Conservation (phyloP, 2,329 filamentous ascomycete species). For the Aspergillus transmontanensis region DNA sequence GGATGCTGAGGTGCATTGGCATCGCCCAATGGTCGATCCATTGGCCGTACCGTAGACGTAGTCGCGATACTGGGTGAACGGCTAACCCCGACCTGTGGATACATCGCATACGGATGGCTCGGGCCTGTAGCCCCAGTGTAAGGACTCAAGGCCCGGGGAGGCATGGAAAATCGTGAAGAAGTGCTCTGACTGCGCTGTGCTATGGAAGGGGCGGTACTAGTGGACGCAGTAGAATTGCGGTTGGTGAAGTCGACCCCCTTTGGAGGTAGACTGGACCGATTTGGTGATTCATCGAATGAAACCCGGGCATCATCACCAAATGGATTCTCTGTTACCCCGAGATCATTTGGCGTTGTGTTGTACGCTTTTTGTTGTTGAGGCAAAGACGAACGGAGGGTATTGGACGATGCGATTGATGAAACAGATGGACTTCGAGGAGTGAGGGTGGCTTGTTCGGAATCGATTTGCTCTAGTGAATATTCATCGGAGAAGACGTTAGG, state of each 20-base stretch:
- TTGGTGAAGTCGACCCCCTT: conserved; percentile 33
- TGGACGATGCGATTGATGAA: conserved; percentile 36
- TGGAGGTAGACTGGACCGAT: conserved; percentile 39
- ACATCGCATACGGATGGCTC: conserved; percentile 83
- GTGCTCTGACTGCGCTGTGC: conserved; percentile 46
- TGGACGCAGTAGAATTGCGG: conserved; percentile 37
- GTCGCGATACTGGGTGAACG: conserved; percentile 70
- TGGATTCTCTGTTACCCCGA: conserved; percentile 32
- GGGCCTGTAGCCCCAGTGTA: conserved; percentile 72
- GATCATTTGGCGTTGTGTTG: conserved; percentile 26
- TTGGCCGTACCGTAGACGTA: conserved; percentile 65
- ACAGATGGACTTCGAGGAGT: conserved; percentile 32
- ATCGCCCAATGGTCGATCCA: conserved; percentile 62
- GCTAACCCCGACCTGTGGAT: conserved; percentile 66
- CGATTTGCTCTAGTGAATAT: conserved; percentile 47
- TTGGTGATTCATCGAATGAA: conserved; percentile 33
- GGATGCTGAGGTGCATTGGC: conserved; percentile 75
- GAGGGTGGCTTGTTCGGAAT: conserved; percentile 36
- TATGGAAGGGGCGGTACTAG: conserved; percentile 34
- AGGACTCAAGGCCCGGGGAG: conserved; percentile 58
- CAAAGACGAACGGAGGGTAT: conserved; percentile 33
- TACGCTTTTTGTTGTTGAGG: conserved; percentile 28
- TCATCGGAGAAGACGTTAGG: conserved; percentile 54
- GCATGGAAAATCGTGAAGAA: conserved; percentile 49
- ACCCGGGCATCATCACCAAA: conserved; percentile 40